These are phyloP conservation scores for Chaetomium fimeti DNA, from an alignment of 495 filamentous ascomycete genomes.

Conservation along the genomic window DNA sequence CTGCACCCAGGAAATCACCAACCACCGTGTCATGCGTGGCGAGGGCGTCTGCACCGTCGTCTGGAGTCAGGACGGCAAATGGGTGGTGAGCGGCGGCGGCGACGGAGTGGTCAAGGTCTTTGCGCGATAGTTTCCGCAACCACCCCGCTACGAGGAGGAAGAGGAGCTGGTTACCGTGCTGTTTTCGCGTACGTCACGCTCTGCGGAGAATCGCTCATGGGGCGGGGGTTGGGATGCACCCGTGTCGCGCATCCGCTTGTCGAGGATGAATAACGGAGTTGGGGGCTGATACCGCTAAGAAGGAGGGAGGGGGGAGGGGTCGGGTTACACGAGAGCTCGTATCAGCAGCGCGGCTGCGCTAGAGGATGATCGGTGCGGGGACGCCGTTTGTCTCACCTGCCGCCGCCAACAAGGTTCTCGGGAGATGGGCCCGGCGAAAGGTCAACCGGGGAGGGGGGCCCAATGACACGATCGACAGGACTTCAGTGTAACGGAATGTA, in stretches of 20 bases:
- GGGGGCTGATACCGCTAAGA: constrained; percentile 12
- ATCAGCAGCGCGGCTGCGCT: neutral
- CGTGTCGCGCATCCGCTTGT: neutral
- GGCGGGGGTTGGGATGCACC: neutral
- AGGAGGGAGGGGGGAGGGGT: no score
- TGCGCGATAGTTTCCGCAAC: constrained; percentile 46
- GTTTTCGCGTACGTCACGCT: neutral
- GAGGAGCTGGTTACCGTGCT: neutral
- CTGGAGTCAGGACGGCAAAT: constrained; percentile 90
- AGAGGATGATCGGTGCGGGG: neutral
- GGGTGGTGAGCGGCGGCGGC: constrained; percentile 93
- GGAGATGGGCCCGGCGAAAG: neutral
- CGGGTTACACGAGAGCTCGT: neutral
- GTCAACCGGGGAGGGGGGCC: neutral
- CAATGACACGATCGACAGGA: constrained; percentile 10
- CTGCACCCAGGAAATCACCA: constrained; percentile 91
- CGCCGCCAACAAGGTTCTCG: neutral
- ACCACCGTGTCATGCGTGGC: constrained; percentile 85
- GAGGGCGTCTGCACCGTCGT: constrained; percentile 91
- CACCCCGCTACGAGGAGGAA: constrained; percentile 1
- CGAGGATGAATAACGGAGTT: neutral
- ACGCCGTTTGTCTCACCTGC: neutral
- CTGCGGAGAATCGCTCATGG: neutral
- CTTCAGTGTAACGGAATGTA: constrained; percentile 21
- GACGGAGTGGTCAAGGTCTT: constrained; percentile 98